Evolutionary conservation across 352 stramenopile species (phyloP), one percentile per base, ranked within the genome.

Genomic region (Globisporangium acanthophoron): DNA sequence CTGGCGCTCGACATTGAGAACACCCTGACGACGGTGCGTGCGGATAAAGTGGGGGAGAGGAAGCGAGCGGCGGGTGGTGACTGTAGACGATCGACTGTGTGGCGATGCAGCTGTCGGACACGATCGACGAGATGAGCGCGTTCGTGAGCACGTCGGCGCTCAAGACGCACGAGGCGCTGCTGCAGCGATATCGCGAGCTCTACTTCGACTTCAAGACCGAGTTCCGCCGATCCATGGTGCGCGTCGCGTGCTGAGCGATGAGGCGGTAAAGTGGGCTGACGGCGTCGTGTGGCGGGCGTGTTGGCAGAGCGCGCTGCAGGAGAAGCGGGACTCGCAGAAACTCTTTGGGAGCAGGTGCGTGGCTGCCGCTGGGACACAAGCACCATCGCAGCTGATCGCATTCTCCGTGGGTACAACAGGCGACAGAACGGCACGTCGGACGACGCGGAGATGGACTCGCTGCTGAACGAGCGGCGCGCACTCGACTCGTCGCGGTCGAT

Each of bases 171-270:
- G 86, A 95, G 55, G 87, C 87, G 4, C 71, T 98, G 49, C 71
- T 98, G 39, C 94, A 98, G 71, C 83, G 96, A 45, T 99, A 99
- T 70, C 86, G 94, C 29, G 94, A 98, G 71, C 87, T 98, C 54
- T 85, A 98, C 48, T 98, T 98, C 62, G 94, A 99, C 73, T 97
- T 96, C 40, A 95, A 91, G 40, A 94, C 86, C 24, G 93, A 99
- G 69, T 99, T 98, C 67, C 86, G 96, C 66, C 80, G 84, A 29
- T 90, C 84, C 0, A 88, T 90, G 76, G 86, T 94, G 59, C 52
- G 65, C 45, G 7, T 44, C 39, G 31, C 45, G 31, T 15, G 9
- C 45, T 51, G 12, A n/a, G 5, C 18, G 8, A 24, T 24, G 24
- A 40, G 3, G 15, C 27, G 47, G 13, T 12, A 35, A 7, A 9